Evolutionary conservation across 768 basidiomycete genomes (phyloP).

Genomic region (Cytidiella melzeri): DNA sequence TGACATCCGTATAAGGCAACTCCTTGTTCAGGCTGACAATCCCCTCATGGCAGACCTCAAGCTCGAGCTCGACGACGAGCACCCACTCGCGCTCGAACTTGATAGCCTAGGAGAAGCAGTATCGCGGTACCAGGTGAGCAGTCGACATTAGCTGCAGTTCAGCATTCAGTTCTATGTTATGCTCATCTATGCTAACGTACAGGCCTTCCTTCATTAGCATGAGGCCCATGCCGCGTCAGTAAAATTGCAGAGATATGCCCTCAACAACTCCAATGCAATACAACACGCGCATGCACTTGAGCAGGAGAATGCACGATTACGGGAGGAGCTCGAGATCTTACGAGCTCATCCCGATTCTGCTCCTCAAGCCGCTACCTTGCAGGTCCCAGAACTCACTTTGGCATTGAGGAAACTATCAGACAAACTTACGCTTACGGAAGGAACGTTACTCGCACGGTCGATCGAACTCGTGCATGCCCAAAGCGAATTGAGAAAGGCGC

Average conservation of each 20-base stretch:
- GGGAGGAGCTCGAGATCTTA: slow-evolving; percentile 50
- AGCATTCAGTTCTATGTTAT: slow-evolving; percentile 1
- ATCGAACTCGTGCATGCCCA: slow-evolving; percentile 38
- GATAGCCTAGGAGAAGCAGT: slow-evolving; percentile 30
- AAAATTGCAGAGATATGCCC: slow-evolving; percentile 57
- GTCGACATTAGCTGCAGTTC: slow-evolving; percentile 3
- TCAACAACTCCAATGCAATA: slow-evolving; percentile 44
- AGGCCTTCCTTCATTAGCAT: slow-evolving; percentile 40
- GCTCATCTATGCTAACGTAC: slow-evolving; percentile 21
- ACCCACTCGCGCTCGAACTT: slow-evolving; percentile 32
- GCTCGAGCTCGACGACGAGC: slow-evolving; percentile 27
- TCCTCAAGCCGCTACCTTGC: slow-evolving; percentile 31
- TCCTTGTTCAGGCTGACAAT: too few species aligned
- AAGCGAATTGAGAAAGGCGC: slow-evolving; percentile 39
- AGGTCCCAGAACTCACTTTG: slow-evolving; percentile 53
- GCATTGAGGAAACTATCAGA: slow-evolving; percentile 63
- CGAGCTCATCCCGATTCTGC: slow-evolving; percentile 45
- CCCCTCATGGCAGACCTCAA: slow-evolving; percentile 8
- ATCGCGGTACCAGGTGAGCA: slow-evolving; percentile 30
- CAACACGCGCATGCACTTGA: slow-evolving; percentile 46
- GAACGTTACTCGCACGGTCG: slow-evolving; percentile 42
- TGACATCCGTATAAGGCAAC: too few species aligned
- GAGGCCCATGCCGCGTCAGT: slow-evolving; percentile 62
- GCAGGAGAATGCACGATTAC: slow-evolving; percentile 51
- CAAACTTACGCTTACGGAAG: slow-evolving; percentile 59